phyloP scores from a whole-genome alignment of 768 basidiomycete genomes.

The Lactarius sp. region DNA sequence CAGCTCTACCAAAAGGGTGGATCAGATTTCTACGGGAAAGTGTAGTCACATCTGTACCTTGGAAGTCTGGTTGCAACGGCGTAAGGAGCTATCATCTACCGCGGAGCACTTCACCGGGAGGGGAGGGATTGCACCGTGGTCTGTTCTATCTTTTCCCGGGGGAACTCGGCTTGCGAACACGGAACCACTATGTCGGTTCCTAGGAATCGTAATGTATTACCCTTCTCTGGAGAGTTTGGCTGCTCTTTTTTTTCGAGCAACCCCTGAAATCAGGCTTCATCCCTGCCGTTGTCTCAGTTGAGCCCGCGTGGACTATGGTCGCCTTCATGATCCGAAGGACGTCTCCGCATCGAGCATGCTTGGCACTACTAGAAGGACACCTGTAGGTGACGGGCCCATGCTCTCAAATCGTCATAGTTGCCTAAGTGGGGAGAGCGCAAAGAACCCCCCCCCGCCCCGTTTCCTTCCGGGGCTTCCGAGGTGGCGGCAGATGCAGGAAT shows the following conservation, averaged over 20 bases:
- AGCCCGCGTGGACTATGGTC: not conserved
- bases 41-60: not conserved
- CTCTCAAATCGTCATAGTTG: not conserved
- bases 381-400: not conserved
- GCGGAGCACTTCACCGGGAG: not conserved
- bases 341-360: not conserved
- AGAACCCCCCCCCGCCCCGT: not conserved
- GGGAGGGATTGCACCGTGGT: not conserved
- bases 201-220: not conserved
- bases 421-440: constrained; percentile 12
- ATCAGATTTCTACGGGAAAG: constrained; percentile 8
- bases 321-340: not conserved
- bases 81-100: not conserved
- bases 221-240: not conserved
- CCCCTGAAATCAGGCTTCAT: not conserved
- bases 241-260: not conserved
- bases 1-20: not conserved
- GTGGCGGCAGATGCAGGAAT: not conserved
- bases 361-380: not conserved
- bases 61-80: not conserved
- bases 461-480: not conserved
- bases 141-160: not conserved
- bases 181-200: not conserved
- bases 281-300: not conserved
- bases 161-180: not conserved